A percentile compares a stretch with the other conserved stretches of the same genome.
phyloP scores from a whole-genome alignment of 345 rosid genomes.

The Bruguiera gymnorhiza region DNA sequence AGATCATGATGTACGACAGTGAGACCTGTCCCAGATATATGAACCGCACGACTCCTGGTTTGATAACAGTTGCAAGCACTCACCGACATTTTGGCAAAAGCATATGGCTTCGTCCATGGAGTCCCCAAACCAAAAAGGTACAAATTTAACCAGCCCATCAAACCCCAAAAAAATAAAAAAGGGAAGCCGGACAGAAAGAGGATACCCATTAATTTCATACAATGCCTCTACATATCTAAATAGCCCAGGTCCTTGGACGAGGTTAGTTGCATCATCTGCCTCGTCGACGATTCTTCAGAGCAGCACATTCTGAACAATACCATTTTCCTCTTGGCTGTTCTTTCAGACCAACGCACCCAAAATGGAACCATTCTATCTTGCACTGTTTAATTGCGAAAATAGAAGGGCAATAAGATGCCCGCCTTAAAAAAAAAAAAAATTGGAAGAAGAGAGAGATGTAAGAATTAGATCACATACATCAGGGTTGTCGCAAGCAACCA shows the following conservation, averaged over 20 bases:
- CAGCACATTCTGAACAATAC: slow-evolving; percentile 80
- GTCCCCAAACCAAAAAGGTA: no score
- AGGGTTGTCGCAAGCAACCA: slow-evolving; percentile 93
- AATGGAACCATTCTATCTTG: slow-evolving; percentile 99
- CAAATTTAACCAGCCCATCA: no score
- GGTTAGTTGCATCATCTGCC: slow-evolving; percentile 38
- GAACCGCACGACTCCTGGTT: no score
- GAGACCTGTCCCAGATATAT: no score
- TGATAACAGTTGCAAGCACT: no score
- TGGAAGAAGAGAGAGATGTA: background rate
- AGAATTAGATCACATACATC: slow-evolving; percentile 44
- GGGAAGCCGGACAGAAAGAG: background rate
- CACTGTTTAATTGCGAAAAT: slow-evolving; percentile 46
- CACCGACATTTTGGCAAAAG: no score
- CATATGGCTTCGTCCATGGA: no score
- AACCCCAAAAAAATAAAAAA: no score
- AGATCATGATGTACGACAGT: no score
- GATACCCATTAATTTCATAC: background rate
- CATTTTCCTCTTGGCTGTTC: slow-evolving; percentile 94
- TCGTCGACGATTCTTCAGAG: slow-evolving; percentile 62
- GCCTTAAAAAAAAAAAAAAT: background rate
- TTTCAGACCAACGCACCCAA: slow-evolving; percentile 84
- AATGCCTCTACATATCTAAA: background rate
- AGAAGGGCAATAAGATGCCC: background rate
- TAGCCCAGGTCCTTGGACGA: background rate